Percentiles rank a stretch among this genome's conserved stretches.
These are phyloP conservation scores for Abortiporus biennis DNA, from an alignment of 1,284 basidiomycete genomes.

Conservation along the genomic window DNA sequence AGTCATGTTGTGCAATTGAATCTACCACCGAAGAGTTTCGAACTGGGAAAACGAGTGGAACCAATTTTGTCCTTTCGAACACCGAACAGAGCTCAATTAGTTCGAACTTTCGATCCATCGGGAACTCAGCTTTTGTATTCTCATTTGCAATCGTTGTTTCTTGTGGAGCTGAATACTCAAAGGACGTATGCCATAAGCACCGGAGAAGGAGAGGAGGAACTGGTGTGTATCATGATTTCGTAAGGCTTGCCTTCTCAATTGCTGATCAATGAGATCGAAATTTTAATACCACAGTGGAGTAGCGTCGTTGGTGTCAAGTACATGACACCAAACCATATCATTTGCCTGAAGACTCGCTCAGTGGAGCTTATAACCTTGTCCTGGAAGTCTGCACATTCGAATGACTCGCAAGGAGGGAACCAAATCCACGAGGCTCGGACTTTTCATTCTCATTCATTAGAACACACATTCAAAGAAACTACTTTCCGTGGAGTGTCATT, in stretches of 20 bases:
- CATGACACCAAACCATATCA: conserved; percentile 36
- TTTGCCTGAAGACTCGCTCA: conserved; percentile 43
- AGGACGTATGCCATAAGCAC: not conserved
- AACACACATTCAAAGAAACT: conserved; percentile 10
- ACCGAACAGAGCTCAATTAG: not conserved
- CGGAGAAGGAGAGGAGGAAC: conserved; percentile 21
- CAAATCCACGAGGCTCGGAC: too few species aligned
- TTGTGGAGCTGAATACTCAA: not conserved
- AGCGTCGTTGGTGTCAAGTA: conserved; percentile 40
- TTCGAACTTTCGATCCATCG: not conserved
- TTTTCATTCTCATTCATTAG: too few species aligned
- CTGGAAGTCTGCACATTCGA: too few species aligned
- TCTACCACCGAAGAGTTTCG: too few species aligned
- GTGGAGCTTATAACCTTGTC: conserved; percentile 39
- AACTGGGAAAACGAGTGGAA: too few species aligned
- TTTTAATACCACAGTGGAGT: conserved; percentile 39
- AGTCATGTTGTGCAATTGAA: too few species aligned
- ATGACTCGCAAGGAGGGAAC: not conserved
- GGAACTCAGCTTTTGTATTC: conserved; percentile 1
- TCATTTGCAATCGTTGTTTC: not conserved
- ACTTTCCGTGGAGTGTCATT: conserved; percentile 40
- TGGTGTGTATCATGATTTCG: conserved; percentile 17
- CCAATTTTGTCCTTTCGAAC: not conserved
- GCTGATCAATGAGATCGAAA: too few species aligned
- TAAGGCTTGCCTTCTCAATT: not conserved